phyloP scores from a whole-genome alignment of 1,284 basidiomycete species.

The Anthracocystis setariae region DNA sequence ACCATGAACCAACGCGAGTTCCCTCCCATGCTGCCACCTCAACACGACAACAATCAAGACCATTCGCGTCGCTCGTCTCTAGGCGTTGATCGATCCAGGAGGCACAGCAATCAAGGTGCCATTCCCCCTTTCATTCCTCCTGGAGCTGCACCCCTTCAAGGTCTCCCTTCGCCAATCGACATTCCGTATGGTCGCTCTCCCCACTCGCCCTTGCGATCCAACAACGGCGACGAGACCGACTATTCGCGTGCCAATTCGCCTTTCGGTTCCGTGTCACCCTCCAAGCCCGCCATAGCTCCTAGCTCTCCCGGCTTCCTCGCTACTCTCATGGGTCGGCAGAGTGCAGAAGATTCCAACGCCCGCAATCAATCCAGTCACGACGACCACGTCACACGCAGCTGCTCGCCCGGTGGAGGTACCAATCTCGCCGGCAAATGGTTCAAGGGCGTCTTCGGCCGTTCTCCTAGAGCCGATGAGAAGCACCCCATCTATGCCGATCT shows the following conservation, averaged over 20 bases:
- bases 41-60: constrained; percentile 17
- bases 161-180: constrained; percentile 48
- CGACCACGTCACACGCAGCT: constrained; percentile 20
- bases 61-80: constrained; percentile 36
- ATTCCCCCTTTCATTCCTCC: neutral
- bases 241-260: constrained; percentile 47
- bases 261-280: constrained; percentile 50
- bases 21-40: constrained; percentile 19
- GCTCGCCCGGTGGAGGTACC: constrained; percentile 25
- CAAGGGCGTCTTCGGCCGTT: constrained; percentile 58
- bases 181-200: constrained; percentile 40
- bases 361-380: constrained; percentile 4
- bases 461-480: constrained; percentile 38
- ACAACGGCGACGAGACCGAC: constrained; percentile 30
- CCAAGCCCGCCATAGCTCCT: constrained; percentile 14
- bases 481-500: constrained; percentile 22
- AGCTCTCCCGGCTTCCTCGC: constrained; percentile 39
- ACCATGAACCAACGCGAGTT: constrained; percentile 15
- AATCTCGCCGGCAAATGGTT: constrained; percentile 48
- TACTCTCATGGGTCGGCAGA: constrained; percentile 17
- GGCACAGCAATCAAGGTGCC: constrained; percentile 19
- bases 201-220: constrained; percentile 25
- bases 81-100: constrained; percentile 18
- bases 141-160: constrained; percentile 37
- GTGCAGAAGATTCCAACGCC: constrained; percentile 6